These are phyloP conservation scores for Omphalea diandra DNA, from an alignment of 441 rosid genomes.

Conservation along the genomic window DNA sequence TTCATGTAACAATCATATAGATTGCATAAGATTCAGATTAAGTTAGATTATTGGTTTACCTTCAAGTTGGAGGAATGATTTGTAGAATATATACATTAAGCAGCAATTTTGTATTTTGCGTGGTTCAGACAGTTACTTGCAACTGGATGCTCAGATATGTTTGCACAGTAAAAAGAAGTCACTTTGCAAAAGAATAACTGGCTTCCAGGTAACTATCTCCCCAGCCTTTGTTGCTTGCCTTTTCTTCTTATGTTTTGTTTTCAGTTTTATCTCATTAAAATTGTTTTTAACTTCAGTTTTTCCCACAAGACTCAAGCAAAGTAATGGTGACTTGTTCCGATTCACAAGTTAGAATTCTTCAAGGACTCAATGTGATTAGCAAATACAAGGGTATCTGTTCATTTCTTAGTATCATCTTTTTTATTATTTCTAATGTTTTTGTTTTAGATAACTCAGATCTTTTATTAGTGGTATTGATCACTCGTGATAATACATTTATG, in stretches of 20 bases:
- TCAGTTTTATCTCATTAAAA: constrained; percentile 14
- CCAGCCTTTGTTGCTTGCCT: neutral
- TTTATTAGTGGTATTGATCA: neutral
- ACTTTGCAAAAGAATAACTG: constrained; percentile 66
- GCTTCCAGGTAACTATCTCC: constrained; percentile 83
- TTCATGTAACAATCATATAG: no score
- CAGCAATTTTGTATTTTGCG: constrained; percentile 15
- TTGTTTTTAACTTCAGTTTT: constrained; percentile 44
- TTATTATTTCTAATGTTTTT: neutral
- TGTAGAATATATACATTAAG: constrained; percentile 7
- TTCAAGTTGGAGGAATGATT: constrained; percentile 7
- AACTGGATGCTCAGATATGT: constrained; percentile 68
- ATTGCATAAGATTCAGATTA: no score
- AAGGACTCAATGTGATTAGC: constrained; percentile 62
- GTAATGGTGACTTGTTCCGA: constrained; percentile 88
- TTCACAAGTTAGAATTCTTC: constrained; percentile 81
- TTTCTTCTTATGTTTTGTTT: neutral
- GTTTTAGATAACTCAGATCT: neutral
- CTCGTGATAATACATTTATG: neutral
- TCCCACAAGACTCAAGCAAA: constrained; percentile 62
- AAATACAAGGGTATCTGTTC: constrained; percentile 64
- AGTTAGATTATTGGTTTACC: no score
- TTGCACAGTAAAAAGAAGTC: constrained; percentile 70
- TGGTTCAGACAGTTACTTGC: constrained; percentile 66
- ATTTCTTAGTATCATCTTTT: constrained; percentile 2